Base-by-base conservation (phyloP, 768 basidiomycete genomes). In the Auricularia heimuer region DNA sequence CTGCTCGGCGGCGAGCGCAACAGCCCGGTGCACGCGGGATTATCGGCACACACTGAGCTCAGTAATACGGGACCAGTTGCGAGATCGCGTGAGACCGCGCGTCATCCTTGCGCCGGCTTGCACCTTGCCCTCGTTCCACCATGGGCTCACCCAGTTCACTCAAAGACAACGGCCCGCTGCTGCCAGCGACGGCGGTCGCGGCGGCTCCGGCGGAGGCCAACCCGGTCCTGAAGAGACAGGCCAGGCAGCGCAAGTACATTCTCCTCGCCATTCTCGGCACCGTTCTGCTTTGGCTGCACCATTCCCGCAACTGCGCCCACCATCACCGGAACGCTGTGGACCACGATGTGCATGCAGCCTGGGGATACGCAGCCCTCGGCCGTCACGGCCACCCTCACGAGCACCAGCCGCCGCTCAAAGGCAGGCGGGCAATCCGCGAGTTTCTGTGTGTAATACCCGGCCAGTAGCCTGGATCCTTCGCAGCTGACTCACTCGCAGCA, bases 401-500 rank as follows among this genome's bases (percentile, higher is more conserved):
- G 16, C 21, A 60, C 24, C 24, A 60, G 56, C 29, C 29, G 24
- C 56, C 56, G 21, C 56, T 24, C 34, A 14, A 24, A 6, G 56
- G 56, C 56, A 8, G 34, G 56, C 24, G 34, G 56, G 56, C 56
- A 29, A 60, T 60, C 56, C 24, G 24, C 29, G 29, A 60, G 56
- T 60, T 60, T 24, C 56, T 60, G 56, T 60, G 56, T n/a, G 11
- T 18, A n/a, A 7, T 18, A 29, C 1, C 56, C 24, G 24, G 24
- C 4, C 11, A 7, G 29, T 1, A 10, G 24, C 56, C 24, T 60
- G 24, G 11, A 21, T 33, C 56, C 18, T 29, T 8, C 24, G 11
- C 33, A 7, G 14, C 24, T 21, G 21, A 18, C 47, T 6, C 47
- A 21, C 12, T 63, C 61, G 4, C 36, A 85, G 85, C 70, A 81